Conservation (phyloP, 768 basidiomycete species). For the Boletus patriciae region DNA sequence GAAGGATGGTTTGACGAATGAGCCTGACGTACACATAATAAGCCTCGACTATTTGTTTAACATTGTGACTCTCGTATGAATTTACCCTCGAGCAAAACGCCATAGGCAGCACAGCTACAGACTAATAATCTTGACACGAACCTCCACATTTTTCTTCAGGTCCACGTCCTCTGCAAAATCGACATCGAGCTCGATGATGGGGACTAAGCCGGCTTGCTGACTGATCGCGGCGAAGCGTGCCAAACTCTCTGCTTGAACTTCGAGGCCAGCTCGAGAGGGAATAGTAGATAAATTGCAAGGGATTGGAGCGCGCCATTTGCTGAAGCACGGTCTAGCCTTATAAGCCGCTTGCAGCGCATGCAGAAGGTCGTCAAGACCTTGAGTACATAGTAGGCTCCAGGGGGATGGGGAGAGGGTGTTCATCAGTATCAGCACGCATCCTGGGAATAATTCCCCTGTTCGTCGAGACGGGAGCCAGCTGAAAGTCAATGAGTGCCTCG, state of each 20-base stretch:
- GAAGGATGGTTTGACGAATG: constrained; percentile 53
- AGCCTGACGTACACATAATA: constrained; percentile 31
- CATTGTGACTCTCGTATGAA: not conserved
- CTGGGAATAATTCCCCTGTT: constrained; percentile 49
- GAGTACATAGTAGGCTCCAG: constrained; percentile 48
- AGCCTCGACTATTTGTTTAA: not conserved
- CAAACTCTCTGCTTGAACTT: constrained; percentile 48
- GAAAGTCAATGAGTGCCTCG: constrained; percentile 51
- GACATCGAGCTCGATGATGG: constrained; percentile 54
- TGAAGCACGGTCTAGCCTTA: constrained; percentile 48
- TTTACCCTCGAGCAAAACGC: constrained; percentile 51
- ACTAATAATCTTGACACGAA: constrained; percentile 46
- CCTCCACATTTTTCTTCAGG: constrained; percentile 44
- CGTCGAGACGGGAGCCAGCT: constrained; percentile 44
- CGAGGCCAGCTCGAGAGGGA: constrained; percentile 43
- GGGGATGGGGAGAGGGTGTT: constrained; percentile 43
- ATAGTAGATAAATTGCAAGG: constrained; percentile 43
- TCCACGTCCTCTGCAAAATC: constrained; percentile 50
- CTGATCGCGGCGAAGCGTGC: constrained; percentile 51
- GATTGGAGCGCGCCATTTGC: constrained; percentile 52
- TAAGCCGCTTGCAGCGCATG: constrained; percentile 43
- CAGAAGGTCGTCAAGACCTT: constrained; percentile 50
- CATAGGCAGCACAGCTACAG: constrained; percentile 43
- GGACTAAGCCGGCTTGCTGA: constrained; percentile 52
- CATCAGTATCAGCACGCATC: constrained; percentile 51